These are phyloP conservation scores for Aspergillus transmontanensis DNA, from an alignment of 2,329 filamentous ascomycete genomes.

Conservation along the genomic window DNA sequence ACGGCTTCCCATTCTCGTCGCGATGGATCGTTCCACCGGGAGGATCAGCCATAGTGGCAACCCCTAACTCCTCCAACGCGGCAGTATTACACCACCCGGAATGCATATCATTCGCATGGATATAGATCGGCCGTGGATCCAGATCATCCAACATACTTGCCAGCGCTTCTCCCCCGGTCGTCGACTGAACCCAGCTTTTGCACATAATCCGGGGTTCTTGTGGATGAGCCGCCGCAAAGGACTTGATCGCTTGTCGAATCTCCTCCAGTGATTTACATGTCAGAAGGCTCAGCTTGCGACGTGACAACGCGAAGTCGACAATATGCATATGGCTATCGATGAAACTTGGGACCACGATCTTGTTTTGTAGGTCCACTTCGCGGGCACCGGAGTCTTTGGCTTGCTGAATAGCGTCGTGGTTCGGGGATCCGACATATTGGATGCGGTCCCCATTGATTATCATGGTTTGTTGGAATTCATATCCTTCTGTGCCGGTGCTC, in stretches of 20 bases:
- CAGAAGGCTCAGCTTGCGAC: constrained; percentile 49
- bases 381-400: constrained; percentile 24
- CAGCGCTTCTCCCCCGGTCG: constrained; percentile 47
- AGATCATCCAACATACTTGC: constrained; percentile 53
- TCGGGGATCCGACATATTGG: constrained; percentile 41
- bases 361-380: constrained; percentile 38
- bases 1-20: constrained; percentile 46
- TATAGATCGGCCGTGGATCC: constrained; percentile 51
- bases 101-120: constrained; percentile 54
- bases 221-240: constrained; percentile 44
- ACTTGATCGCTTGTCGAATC: constrained; percentile 46
- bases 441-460: constrained; percentile 46
- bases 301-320: constrained; percentile 51
- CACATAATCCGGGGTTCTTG: constrained; percentile 47
- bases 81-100: constrained; percentile 55
- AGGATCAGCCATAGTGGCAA: constrained; percentile 44
- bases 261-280: constrained; percentile 46
- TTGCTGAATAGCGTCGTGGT: constrained; percentile 3
- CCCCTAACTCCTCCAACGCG: constrained; percentile 49
- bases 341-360: constrained; percentile 50
- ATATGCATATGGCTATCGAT: constrained; percentile 56
- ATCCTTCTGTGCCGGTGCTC: constrained; percentile 4
- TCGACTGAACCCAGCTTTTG: constrained; percentile 54
- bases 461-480: constrained; percentile 38
- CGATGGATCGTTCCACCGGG: constrained; percentile 52